Percentiles rank a stretch among this genome's conserved stretches.
Evolutionary conservation across 139 green algal genomes (phyloP).

Genomic region (Chlorella sp.): DNA sequence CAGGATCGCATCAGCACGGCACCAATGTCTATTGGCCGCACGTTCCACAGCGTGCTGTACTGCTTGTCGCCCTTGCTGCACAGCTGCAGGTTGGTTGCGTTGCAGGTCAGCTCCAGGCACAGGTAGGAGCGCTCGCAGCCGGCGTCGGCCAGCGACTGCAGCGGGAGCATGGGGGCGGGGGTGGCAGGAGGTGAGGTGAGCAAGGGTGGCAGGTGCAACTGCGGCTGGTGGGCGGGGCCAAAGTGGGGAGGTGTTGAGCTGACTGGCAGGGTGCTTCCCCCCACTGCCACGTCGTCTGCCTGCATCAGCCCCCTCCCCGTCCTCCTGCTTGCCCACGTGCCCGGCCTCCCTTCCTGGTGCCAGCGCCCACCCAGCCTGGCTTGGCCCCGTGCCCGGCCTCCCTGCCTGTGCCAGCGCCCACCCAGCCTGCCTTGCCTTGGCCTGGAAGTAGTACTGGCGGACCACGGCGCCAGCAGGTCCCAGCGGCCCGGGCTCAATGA

Average conservation of each 20-base stretch:
- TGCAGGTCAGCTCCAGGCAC: background rate
- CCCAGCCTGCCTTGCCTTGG: background rate
- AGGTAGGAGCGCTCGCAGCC: background rate
- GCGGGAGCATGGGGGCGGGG: background rate
- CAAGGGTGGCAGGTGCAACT: no score
- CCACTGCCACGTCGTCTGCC: background rate
- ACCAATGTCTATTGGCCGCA: background rate
- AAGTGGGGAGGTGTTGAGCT: no score
- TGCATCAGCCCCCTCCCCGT: no score
- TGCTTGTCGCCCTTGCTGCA: background rate
- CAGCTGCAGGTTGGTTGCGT: background rate
- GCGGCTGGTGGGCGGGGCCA: no score
- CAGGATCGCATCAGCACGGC: background rate
- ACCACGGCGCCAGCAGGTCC: background rate
- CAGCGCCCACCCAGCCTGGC: background rate
- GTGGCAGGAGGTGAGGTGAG: background rate
- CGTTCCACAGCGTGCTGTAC: background rate
- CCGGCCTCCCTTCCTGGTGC: no score
- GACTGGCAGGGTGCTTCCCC: no score
- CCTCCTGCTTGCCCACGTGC: no score
- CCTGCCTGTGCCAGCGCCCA: no score
- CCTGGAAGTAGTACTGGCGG: background rate
- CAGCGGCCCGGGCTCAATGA: background rate
- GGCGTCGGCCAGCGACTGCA: background rate
- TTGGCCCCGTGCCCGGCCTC: no score